Base-by-base conservation (phyloP, 441 rosid genomes). In the Corymbia calophylla region DNA sequence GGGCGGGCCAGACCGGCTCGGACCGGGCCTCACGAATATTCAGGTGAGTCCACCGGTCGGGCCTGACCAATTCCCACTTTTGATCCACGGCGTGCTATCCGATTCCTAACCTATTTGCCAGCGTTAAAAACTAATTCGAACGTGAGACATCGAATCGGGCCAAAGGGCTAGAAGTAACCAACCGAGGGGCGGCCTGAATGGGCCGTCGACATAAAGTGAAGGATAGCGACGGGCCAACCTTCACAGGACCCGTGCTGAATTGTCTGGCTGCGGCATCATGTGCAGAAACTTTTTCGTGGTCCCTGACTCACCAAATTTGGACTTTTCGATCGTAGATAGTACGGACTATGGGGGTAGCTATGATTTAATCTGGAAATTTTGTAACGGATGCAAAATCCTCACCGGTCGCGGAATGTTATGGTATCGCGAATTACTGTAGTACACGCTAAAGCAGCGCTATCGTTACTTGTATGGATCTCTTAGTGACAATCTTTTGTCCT, bases 241-340 rank as follows among this genome's bases (percentile, higher is more conserved):
- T 35, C 4, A 66, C 31, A 16, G 0, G 18, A 16, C 8, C 21
- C 21, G 5, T 16, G 21, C 6, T 16, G 39, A 0, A n/a, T 31
- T 66, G 35, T 66, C 73, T 31, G 6, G 17, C 6, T 0, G 73
- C 0, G 5, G 4, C 21, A 16, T 66, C 1, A 1, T 31, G 18
- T 25, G 39, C 2, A n/a, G 73, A 66, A 31, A 66, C 1, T 7
- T 31, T 66, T 66, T 66, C 16, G 18, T 2, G 18, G 9, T 31
- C 21, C 31, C 18, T 3, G 9, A 10, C 2, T 8, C 3, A 32
- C 39, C 6, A 66, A 16, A 15, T 6, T 31, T 6, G 21, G 39
- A 66, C 2, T 4, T 31, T 66, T 4, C 0, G 39, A 8, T 31
- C 1, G 6, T 1, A 31, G 4, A 4, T 66, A 66, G 19, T 66